Conservation (phyloP, 805 yeast species). For the Ogataea corticis region DNA sequence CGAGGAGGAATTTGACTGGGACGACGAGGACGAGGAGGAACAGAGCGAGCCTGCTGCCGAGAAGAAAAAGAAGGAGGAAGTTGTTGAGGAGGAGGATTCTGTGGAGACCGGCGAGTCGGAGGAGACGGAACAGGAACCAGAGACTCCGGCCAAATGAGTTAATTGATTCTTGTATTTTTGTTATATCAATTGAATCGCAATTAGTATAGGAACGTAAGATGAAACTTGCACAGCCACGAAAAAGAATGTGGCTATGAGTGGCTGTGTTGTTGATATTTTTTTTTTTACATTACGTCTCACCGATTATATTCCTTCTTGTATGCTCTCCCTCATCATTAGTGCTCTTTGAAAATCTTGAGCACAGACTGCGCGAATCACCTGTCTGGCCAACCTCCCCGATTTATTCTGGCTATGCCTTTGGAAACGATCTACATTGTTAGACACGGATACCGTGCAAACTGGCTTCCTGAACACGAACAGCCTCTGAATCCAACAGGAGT, state of each 20-base stretch:
- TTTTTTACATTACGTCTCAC: not conserved
- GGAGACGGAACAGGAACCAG: conserved; percentile 3
- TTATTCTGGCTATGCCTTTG: conserved; percentile 42
- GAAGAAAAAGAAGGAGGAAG: not conserved
- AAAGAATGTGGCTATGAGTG: not conserved
- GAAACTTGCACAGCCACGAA: not conserved
- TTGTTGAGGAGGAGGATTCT: not conserved
- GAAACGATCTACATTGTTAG: conserved; percentile 69
- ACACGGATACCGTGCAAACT: conserved; percentile 90
- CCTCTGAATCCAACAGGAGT: conserved; percentile 92
- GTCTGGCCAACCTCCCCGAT: not conserved
- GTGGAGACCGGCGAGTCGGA: conserved; percentile 8
- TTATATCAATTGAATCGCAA: not conserved
- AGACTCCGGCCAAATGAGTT: not conserved
- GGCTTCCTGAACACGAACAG: conserved; percentile 80
- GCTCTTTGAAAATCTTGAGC: not conserved
- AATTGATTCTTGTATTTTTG: not conserved
- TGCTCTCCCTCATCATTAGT: too few relatives aligned
- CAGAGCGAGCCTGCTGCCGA: conserved; percentile 27
- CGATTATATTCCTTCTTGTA: too few relatives aligned
- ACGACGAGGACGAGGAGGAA: conserved; percentile 54
- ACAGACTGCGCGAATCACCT: not conserved
- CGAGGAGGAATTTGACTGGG: conserved; percentile 51
- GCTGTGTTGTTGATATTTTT: conserved; percentile 1
- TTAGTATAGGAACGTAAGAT: not conserved